Evolutionary conservation across 108 stramenopile species (phyloP), one percentile per base, ranked within the genome.

Genomic region (Aurantiochytrium sp.): DNA sequence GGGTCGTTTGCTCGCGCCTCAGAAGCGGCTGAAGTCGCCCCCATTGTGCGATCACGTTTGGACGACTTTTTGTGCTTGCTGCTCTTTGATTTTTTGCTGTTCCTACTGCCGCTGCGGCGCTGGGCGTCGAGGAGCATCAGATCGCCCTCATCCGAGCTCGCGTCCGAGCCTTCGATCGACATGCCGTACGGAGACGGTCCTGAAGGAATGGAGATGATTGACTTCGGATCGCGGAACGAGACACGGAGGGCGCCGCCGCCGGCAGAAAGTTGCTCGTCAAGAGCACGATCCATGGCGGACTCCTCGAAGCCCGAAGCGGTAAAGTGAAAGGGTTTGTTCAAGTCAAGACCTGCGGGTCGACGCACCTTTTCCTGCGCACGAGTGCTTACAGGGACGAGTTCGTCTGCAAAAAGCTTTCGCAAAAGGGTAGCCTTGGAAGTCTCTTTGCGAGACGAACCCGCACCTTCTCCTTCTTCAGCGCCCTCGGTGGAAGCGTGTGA

Each of bases 341-440:
- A 93, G 91, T 94, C 91, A 0, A 93, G 60, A 60, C 76, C 93
- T 16, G 90, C 92, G 59, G 93, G 93, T 12, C 88, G 53, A 58
- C 92, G 93, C 58, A 94, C 93, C 21, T 58, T 47, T 44, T 44
- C 45, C 87, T 93, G 93, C 18, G 93, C 93, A 44, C 91, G 89
- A 21, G 88, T 88, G 44, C 89, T 91, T 25, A 93, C 92, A 5
- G 92, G 90, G 44, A 72, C 59, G 5, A 93, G 89, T n/a, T 25
- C 35, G 25, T 76, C 88, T 0, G 55, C 25, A 25, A 91, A 44
- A 12, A 88, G 72, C 8, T 28, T 51, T 2, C 2, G 90, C 57
- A 47, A 5, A 23, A 28, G 29, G 29, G 51, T 0, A 1, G 83
- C 1, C 18, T 14, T 44, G 14, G 14, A 28, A 44, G 21, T 19